Base-by-base conservation (phyloP, 306 rosid genomes). In the Rosa chinensis region DNA sequence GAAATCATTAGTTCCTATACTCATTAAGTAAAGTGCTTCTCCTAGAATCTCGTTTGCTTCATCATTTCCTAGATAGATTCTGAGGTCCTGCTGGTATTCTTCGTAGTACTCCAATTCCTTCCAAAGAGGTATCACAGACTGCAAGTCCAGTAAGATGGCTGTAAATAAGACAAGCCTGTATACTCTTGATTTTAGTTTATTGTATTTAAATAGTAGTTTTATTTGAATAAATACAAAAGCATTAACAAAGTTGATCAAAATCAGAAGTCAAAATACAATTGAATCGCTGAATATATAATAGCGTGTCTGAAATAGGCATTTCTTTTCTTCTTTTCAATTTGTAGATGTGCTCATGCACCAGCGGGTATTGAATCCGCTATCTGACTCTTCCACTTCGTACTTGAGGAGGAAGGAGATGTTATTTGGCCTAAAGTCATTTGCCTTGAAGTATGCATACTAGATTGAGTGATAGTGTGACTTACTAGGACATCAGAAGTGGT, bases 121-220 rank as follows among this genome's bases (percentile, higher is more conserved):
- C 94, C 92, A 90, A 8, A 90, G 74, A 25, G 94, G 90, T 50
- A 86, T 86, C 69, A 90, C 90, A 28, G 89, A 83, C 94, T 90
- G 88, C 82, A 78, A 76, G 48, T 39, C 25, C 58, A 73, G 32
- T 11, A 0, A 8, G 37, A 40, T 32, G 76, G 40, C 68, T 71
- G 45, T 69, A 59, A 28, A 45, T 12, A 61, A 78, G 63, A 55
- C 12, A 32, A 50, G 9, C 45, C 70, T 48, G 4, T 39, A 42
- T 37, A 17, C 20, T 77, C 67, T 53, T 40, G 21, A 9, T 14
- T 67, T 21, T 68, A 67, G 35, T 4, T 18, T 50, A 8, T 40
- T 32, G 14, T 48, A 10, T n/a, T 28, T 3, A 75, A 12, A 3
- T 9, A 4, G 13, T 11, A 17, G 12, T 35, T 10, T 48, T 6